phyloP scores from a whole-genome alignment of 1,284 basidiomycete species.

The Ustilago bromivora region DNA sequence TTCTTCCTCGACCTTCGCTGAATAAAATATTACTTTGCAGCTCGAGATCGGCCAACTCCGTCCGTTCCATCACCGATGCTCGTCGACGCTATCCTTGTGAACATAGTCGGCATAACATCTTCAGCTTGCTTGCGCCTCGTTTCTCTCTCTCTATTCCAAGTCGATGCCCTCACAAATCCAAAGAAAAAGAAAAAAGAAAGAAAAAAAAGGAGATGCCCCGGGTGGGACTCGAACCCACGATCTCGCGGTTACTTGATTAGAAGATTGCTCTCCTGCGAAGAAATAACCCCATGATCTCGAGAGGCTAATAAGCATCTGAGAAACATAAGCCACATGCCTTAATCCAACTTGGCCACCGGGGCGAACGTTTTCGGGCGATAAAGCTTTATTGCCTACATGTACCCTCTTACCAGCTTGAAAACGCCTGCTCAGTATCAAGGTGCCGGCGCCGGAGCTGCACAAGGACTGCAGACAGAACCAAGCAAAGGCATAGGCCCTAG shows the following conservation, averaged over 20 bases:
- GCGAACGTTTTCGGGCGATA: constrained; percentile 49
- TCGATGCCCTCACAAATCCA: too few relatives aligned
- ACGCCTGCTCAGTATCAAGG: too few relatives aligned
- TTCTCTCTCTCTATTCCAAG: too few relatives aligned
- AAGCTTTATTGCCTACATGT: constrained; percentile 14
- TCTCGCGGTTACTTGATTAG: constrained; percentile 47
- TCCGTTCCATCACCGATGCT: background rate
- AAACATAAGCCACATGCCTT: constrained; percentile 58
- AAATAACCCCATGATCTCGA: constrained; percentile 34
- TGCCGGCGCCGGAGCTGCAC: too few relatives aligned
- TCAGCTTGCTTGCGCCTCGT: too few relatives aligned
- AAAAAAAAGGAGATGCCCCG: constrained; percentile 39
- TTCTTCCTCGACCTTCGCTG: constrained; percentile 34
- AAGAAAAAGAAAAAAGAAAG: background rate
- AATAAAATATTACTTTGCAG: constrained; percentile 1
- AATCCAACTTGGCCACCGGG: constrained; percentile 56
- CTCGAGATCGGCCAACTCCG: background rate
- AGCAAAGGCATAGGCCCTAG: background rate
- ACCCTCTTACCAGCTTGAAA: background rate
- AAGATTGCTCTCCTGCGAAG: constrained; percentile 31
- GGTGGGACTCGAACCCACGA: constrained; percentile 58
- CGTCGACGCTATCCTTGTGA: background rate
- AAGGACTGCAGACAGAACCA: background rate
- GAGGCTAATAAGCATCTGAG: constrained; percentile 13
- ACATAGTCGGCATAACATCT: background rate